A percentile compares a stretch with the other conserved stretches of the same genome.
phyloP scores from a whole-genome alignment of 306 rosid genomes.

The Prunus salicina region DNA sequence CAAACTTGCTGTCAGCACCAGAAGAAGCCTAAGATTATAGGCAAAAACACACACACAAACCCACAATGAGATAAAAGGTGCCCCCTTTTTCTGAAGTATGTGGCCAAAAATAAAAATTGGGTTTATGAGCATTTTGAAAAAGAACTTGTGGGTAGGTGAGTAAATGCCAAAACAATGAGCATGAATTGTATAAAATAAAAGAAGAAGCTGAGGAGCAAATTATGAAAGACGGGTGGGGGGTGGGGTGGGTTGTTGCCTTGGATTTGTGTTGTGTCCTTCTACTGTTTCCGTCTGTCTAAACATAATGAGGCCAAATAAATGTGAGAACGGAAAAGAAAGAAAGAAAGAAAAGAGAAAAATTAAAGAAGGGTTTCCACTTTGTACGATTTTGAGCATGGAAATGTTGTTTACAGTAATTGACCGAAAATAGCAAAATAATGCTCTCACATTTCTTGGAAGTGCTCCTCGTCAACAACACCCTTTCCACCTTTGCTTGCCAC shows the following conservation, averaged over 20 bases:
- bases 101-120: neutral
- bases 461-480: neutral
- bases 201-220: no score
- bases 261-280: slow-evolving; percentile 8
- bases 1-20: slow-evolving; percentile 7
- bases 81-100: neutral
- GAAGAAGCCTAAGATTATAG: slow-evolving; percentile 20
- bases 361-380: slow-evolving; percentile 25
- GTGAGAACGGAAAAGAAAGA: slow-evolving; percentile 23
- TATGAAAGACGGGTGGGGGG: no score
- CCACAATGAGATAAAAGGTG: neutral
- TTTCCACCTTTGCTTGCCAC: slow-evolving; percentile 30
- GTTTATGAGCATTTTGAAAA: neutral
- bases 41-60: neutral
- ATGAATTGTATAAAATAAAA: no score
- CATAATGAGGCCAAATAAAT: slow-evolving; percentile 56
- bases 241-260: neutral
- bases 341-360: slow-evolving; percentile 20
- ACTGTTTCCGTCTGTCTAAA: slow-evolving; percentile 27
- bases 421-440: no score
- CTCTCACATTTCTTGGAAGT: no score
- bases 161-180: no score
- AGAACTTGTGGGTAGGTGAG: slow-evolving; percentile 17
- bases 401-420: neutral
- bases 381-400: slow-evolving; percentile 29